Conservation (phyloP, 202 grass and related monocot genomes). For the Schoenoplectus tabernaemontani region DNA sequence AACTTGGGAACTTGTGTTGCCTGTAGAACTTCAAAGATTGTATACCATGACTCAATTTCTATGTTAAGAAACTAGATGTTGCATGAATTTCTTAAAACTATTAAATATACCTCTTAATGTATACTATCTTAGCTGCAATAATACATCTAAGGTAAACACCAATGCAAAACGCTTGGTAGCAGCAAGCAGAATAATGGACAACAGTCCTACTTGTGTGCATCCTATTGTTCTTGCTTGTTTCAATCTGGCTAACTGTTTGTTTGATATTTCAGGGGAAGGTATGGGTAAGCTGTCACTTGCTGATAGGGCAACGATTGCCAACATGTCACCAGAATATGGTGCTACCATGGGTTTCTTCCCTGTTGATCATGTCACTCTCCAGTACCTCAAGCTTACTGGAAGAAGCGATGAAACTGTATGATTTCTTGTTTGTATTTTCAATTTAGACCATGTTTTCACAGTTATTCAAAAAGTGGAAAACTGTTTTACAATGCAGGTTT, state of each 20-base stretch:
- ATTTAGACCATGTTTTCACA: background rate
- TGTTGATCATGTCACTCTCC: constrained; percentile 80
- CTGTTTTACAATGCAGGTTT: constrained; percentile 46
- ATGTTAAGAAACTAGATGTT: background rate
- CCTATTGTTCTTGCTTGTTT: background rate
- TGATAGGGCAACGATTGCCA: constrained; percentile 93
- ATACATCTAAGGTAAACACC: background rate
- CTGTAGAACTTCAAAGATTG: background rate
- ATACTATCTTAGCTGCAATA: background rate
- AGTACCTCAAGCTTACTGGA: constrained; percentile 93
- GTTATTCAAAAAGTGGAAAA: background rate
- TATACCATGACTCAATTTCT: background rate
- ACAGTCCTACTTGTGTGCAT: background rate
- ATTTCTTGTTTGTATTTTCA: constrained; percentile 5
- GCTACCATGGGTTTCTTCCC: constrained; percentile 99
- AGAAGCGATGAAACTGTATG: constrained; percentile 84
- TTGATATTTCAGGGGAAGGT: constrained; percentile 61
- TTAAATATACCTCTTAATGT: background rate
- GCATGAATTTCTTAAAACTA: background rate
- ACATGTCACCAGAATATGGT: constrained; percentile 98
- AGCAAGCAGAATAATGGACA: constrained; percentile 5
- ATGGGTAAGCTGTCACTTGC: constrained; percentile 81
- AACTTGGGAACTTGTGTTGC: background rate
- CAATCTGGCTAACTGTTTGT: background rate
- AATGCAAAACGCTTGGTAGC: background rate